Evolutionary conservation across 2,329 filamentous ascomycete genomes (phyloP).

Genomic region (Calonectria pauciramosa): DNA sequence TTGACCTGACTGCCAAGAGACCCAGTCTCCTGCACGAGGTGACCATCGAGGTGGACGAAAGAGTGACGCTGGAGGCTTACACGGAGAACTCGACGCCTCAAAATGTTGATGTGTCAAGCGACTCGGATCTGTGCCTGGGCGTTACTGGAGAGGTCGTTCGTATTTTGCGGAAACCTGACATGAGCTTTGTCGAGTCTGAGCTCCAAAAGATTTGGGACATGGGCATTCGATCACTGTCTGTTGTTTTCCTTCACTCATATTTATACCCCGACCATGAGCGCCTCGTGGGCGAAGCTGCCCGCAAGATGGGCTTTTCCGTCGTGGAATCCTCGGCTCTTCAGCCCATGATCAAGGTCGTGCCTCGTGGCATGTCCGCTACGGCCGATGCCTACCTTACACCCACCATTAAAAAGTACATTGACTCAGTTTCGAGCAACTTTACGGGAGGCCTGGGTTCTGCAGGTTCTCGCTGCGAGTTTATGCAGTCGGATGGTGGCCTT

Average conservation of each 20-base stretch:
- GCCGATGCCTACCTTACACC: conserved; percentile 59
- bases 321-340: conserved; percentile 32
- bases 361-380: conserved; percentile 56
- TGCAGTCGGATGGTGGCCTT: conserved; percentile 68
- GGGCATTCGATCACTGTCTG: conserved; percentile 65
- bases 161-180: conserved; percentile 71
- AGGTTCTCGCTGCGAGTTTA: conserved; percentile 32
- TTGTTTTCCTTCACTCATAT: conserved; percentile 82
- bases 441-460: conserved; percentile 50
- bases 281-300: conserved; percentile 50
- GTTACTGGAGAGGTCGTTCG: conserved; percentile 77
- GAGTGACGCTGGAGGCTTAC: conserved; percentile 87
- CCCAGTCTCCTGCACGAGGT: conserved; percentile 87
- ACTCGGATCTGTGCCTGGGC: conserved; percentile 73
- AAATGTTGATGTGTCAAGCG: conserved; percentile 32
- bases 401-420: conserved; percentile 51
- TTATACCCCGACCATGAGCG: conserved; percentile 68
- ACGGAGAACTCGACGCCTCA: conserved; percentile 68
- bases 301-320: conserved; percentile 55
- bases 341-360: conserved; percentile 58
- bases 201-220: conserved; percentile 72
- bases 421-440: conserved; percentile 46
- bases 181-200: conserved; percentile 64
- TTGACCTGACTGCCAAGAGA: conserved; percentile 89
- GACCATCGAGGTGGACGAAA: conserved; percentile 90